Evolutionary conservation across 768 basidiomycete species (phyloP).

Genomic region (Sistotremastrum niveocremeum): DNA sequence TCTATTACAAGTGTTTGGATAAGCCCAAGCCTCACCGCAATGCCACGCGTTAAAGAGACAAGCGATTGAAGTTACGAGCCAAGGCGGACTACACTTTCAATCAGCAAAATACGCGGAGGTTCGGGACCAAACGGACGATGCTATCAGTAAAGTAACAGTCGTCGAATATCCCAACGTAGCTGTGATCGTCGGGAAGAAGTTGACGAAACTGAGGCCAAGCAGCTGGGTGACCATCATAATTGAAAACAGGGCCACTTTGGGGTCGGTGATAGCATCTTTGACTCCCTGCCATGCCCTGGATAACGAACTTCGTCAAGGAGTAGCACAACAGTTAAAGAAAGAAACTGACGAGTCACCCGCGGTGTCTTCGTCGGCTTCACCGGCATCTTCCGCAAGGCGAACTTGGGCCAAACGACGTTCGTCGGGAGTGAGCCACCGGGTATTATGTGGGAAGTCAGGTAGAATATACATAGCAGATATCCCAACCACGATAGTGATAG

Average conservation of each 20-base stretch:
- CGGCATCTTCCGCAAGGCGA: slow-evolving; percentile 53
- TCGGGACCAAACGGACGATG: slow-evolving; percentile 30
- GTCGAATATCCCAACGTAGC: slow-evolving; percentile 47
- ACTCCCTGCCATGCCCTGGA: slow-evolving; percentile 7
- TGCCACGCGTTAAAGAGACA: too few species aligned
- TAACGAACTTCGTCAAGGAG: not conserved
- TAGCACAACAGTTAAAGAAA: not conserved
- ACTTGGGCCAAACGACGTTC: slow-evolving; percentile 49
- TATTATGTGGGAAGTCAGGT: slow-evolving; percentile 26
- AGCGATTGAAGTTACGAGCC: too few species aligned
- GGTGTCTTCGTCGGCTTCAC: slow-evolving; percentile 53
- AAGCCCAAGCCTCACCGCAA: too few species aligned
- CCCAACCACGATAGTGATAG: slow-evolving; percentile 18
- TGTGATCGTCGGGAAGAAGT: slow-evolving; percentile 23
- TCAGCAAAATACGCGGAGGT: slow-evolving; percentile 49
- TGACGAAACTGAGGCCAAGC: slow-evolving; percentile 8
- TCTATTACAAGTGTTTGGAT: slow-evolving; percentile 31
- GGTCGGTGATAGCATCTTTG: slow-evolving; percentile 8
- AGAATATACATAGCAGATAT: slow-evolving; percentile 5
- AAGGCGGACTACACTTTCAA: slow-evolving; percentile 35
- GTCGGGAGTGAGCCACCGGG: slow-evolving; percentile 37
- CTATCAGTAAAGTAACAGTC: slow-evolving; percentile 41
- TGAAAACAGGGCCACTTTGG: slow-evolving; percentile 7
- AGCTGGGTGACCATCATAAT: slow-evolving; percentile 9
- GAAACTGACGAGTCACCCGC: slow-evolving; percentile 38